These are phyloP conservation scores for Flaveria bidentis DNA, from an alignment of 129 eudicot species.

Conservation along the genomic window DNA sequence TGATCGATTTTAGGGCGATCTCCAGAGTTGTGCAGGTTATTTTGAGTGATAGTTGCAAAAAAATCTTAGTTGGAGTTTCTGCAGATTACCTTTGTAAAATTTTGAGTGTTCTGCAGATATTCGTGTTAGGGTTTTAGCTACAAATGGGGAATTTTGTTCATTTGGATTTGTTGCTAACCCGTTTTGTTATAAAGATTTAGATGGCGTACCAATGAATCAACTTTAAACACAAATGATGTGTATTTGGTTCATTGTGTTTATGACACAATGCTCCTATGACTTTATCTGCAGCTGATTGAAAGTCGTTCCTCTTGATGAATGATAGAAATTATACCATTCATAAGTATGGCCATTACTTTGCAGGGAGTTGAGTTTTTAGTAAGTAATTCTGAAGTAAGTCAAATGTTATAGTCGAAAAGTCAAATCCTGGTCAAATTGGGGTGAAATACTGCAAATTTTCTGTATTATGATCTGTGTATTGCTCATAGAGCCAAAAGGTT, in stretches of 20 bases:
- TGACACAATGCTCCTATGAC: conserved; percentile 19
- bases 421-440: not conserved
- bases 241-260: conserved; percentile 12
- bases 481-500: not conserved
- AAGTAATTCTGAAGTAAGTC: not conserved
- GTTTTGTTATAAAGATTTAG: not conserved
- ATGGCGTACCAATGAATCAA: not conserved
- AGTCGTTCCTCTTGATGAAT: not conserved
- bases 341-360: too few relatives aligned
- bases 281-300: not conserved
- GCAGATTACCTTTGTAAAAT: not conserved
- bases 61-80: not conserved
- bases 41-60: conserved; percentile 2
- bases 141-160: not conserved
- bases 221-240: not conserved
- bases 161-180: not conserved
- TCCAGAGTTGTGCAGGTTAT: conserved; percentile 1
- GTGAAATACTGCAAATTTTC: not conserved
- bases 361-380: not conserved
- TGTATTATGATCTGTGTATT: not conserved
- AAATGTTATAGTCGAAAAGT: not conserved
- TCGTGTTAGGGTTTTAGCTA: conserved; percentile 1
- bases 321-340: too few relatives aligned
- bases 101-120: not conserved
- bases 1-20: not conserved